Evolutionary conservation across 2,329 filamentous ascomycete genomes (phyloP).

Genomic region (Ophiostoma novo-ulmi): DNA sequence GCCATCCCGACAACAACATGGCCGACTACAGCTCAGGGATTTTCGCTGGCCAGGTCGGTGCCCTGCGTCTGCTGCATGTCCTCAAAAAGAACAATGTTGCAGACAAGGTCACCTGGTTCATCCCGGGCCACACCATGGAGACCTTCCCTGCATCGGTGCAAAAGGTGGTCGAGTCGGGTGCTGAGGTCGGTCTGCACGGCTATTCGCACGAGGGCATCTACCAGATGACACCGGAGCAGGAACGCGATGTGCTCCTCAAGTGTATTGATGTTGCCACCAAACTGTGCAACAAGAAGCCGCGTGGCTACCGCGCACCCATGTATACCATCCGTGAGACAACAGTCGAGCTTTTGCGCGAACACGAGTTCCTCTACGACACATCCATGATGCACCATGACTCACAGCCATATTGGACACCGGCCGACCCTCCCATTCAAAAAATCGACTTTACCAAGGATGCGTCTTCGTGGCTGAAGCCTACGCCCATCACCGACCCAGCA

Average conservation of each 20-base stretch:
- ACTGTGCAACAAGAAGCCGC: slow-evolving; percentile 51
- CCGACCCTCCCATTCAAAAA: slow-evolving; percentile 52
- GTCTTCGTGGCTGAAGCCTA: slow-evolving; percentile 5
- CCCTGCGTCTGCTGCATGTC: slow-evolving; percentile 60
- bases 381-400: slow-evolving; percentile 62
- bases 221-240: slow-evolving; percentile 64
- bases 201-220: slow-evolving; percentile 38
- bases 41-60: slow-evolving; percentile 48
- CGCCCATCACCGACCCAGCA: background rate
- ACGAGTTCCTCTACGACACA: slow-evolving; percentile 62
- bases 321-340: slow-evolving; percentile 41
- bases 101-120: slow-evolving; percentile 52
- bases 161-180: slow-evolving; percentile 42
- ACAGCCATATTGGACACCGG: slow-evolving; percentile 58
- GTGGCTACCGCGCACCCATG: slow-evolving; percentile 52
- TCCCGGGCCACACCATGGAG: slow-evolving; percentile 45
- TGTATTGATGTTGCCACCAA: slow-evolving; percentile 33
- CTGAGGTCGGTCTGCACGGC: slow-evolving; percentile 44
- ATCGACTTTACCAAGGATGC: slow-evolving; percentile 46
- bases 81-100: slow-evolving; percentile 51
- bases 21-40: slow-evolving; percentile 46
- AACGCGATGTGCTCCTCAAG: slow-evolving; percentile 67
- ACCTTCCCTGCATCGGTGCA: slow-evolving; percentile 43
- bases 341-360: slow-evolving; percentile 54
- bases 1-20: slow-evolving; percentile 44